These are phyloP conservation scores for Podaxis rugospora DNA, from an alignment of 768 basidiomycete species.

Conservation along the genomic window DNA sequence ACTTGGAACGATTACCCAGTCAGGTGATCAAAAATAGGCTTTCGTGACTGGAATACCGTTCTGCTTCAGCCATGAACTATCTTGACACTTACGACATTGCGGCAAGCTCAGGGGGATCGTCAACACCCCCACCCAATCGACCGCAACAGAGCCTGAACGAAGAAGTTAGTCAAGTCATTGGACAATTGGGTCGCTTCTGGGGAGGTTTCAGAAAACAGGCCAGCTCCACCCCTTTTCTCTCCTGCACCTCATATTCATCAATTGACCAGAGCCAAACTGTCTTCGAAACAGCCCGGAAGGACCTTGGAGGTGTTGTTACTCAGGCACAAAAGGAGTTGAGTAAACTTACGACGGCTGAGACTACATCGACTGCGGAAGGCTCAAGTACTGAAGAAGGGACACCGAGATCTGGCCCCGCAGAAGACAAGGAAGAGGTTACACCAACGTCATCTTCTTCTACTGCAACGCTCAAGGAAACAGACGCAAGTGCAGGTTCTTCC, in stretches of 20 bases:
- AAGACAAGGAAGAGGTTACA: slow-evolving; percentile 1
- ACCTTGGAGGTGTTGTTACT: slow-evolving; percentile 64
- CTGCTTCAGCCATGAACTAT: slow-evolving; percentile 55
- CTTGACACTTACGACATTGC: slow-evolving; percentile 65
- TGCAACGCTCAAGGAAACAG: slow-evolving; percentile 9
- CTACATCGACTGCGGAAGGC: neutral
- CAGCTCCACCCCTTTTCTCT: slow-evolving; percentile 18
- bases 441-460: slow-evolving; percentile 14
- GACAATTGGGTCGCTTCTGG: slow-evolving; percentile 86
- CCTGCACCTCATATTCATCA: neutral
- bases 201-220: slow-evolving; percentile 90
- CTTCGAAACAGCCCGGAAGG: slow-evolving; percentile 66
- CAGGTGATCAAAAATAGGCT: neutral
- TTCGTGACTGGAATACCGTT: neutral
- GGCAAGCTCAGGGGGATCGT: slow-evolving; percentile 30
- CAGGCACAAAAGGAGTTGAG: slow-evolving; percentile 78
- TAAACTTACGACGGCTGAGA: slow-evolving; percentile 39
- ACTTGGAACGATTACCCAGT: slow-evolving; percentile 7
- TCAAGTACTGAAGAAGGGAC: neutral
- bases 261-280: slow-evolving; percentile 59
- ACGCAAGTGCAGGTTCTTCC: neutral
- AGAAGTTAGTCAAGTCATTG: slow-evolving; percentile 85
- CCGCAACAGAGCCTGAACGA: slow-evolving; percentile 60
- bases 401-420: neutral
- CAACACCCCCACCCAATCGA: slow-evolving; percentile 34